Base-by-base conservation (phyloP, 1,139 yeast species). In the Saccharomyces hybrid region DNA sequence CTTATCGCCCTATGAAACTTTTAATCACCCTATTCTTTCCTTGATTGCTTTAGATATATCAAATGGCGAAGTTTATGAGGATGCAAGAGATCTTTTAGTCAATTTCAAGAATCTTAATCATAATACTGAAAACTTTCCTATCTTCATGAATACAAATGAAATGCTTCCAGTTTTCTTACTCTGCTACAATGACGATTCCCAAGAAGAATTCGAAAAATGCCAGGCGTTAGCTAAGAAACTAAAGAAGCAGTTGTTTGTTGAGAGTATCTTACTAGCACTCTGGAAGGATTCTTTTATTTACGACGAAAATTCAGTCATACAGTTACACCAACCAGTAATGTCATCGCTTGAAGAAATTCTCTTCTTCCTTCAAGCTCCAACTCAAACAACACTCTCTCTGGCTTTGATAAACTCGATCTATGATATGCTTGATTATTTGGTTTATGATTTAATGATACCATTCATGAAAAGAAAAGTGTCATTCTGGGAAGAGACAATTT, bases 11-110 rank as follows among this genome's bases (percentile, higher is more conserved):
- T 90, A 88, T 68, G 98, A 93, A 68, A 84, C 93, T 2, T 86
- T 91, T 67, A 86, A 88, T 62, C 98, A 93, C 67, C 98, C 99
- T 0, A 80, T 90, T 1, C 79, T 90, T 1, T 88, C 91, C 52
- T 70, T 91, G 16, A 77, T 90, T 53, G 85, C 86, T 4, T 75
- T 91, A 13, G 72, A 69, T 54, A 56, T 67, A 23, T 55, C 64
- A 11, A 55, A 53, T 46, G 65, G 63, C 2, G 65, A 68, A 53
- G 58, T 58, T 13, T 79, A 82, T 47, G 74, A 75, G 30, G 80
- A 78, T 56, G 85, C 85, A 5, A 79, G 79, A 61, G 82, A 79
- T 52, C 71, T 81, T 44, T 70, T 83, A 50, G 71, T 81, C 6
- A 73, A 74, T 51, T 75, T 82, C 59, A 78, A 78, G 48, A 77